Base-by-base conservation (phyloP, 805 yeast genomes). In the Tetrapisispora taiwanensis region DNA sequence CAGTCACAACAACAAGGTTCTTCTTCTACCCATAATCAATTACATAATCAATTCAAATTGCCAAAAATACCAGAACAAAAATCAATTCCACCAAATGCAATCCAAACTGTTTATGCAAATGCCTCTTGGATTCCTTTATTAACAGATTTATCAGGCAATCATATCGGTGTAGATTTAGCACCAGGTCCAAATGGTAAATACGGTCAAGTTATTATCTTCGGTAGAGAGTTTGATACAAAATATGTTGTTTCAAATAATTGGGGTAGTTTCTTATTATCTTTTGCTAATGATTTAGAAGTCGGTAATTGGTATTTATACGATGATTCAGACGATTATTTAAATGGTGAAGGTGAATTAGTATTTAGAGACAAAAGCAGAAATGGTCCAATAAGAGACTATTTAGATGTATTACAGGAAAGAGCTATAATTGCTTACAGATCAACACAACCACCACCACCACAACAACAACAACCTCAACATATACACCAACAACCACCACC, bases 121-220 rank as follows among this genome's bases (percentile, higher is more conserved):
- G 79, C 86, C 4, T 77, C 75, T 55, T 90, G 98, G 98, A 79
- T 90, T 47, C 97, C 98, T 3, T 64, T 90, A 42, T 78, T 85
- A 32, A 86, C 90, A 40, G 98, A 90, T 62, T 79, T 76, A 43
- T 81, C 79, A 19, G 98, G 98, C 38, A 90, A 90, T 67, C 89
- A 88, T 62, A 80, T 90, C 50, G 98, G 88, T 42, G 70, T 92
- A 14, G 98, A 90, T 66, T 72, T 90, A 47, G 80, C 85, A 2
- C 90, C 92, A 1, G 95, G 87, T 7, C 74, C 80, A 9, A 66
- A 67, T 24, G 95, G 96, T 37, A 72, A 70, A 46, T 79, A 84
- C 75, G 98, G 97, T 32, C 98, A 90, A 67, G 82, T 92, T 17
- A 90, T 90, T 49, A 59, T 89, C 44, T 90, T 85, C 63, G 98